Percentiles rank a stretch among this genome's conserved stretches.
Conservation (phyloP, 208 protist genomes). For the Trypanosoma melophagium region DNA sequence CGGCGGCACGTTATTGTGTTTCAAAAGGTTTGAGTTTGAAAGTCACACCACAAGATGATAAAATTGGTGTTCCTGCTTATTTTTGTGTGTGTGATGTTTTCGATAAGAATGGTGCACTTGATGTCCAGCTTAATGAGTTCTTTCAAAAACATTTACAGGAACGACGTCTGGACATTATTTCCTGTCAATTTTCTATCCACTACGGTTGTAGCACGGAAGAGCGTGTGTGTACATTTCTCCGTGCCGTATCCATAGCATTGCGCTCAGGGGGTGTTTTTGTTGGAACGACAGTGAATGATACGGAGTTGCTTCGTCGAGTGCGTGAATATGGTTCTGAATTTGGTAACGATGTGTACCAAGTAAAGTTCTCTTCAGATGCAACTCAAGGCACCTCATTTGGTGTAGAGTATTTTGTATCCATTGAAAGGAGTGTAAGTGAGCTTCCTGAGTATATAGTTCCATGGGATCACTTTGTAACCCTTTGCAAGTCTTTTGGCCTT, state of each 20-base stretch:
- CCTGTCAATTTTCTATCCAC: constrained; percentile 87
- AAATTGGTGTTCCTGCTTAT: constrained; percentile 44
- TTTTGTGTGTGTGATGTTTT: constrained; percentile 77
- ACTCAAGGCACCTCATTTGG: constrained; percentile 40
- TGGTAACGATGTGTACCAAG: constrained; percentile 47
- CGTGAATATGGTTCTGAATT: constrained; percentile 41
- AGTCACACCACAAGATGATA: constrained; percentile 21
- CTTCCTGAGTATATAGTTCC: constrained; percentile 76
- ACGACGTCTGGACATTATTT: constrained; percentile 47
- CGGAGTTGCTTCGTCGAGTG: constrained; percentile 37
- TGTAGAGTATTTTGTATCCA: constrained; percentile 52
- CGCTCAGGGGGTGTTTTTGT: constrained; percentile 58
- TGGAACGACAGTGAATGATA: constrained; percentile 71
- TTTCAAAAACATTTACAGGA: constrained; percentile 19
- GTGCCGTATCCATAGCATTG: constrained; percentile 42
- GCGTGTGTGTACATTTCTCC: constrained; percentile 46
- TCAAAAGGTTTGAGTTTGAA: constrained; percentile 69
- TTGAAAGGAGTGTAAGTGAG: constrained; percentile 64
- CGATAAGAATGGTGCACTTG: constrained; percentile 33
- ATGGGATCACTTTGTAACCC: constrained; percentile 50
- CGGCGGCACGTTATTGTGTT: constrained; percentile 66
- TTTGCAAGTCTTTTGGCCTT: constrained; percentile 48
- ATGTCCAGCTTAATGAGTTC: constrained; percentile 23
- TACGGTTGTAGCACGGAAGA: constrained; percentile 58
- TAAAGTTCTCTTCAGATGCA: constrained; percentile 44